phyloP scores from a whole-genome alignment of 2,329 filamentous ascomycete species.

The Berkeleyomyces rouxiae region DNA sequence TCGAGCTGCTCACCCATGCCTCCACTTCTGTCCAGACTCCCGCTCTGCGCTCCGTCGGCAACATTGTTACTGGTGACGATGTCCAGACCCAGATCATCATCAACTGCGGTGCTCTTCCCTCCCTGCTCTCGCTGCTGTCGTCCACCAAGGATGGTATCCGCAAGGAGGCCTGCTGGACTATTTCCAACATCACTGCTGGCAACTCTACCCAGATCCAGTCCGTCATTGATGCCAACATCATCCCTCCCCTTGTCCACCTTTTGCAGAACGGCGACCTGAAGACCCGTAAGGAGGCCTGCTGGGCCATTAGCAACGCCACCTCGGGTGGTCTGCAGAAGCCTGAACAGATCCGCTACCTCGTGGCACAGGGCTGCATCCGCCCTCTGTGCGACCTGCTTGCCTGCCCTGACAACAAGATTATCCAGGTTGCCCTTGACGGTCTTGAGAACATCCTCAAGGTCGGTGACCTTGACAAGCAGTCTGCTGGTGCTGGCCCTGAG shows the following conservation, averaged over 20 bases:
- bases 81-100: conserved; percentile 99
- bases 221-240: conserved; percentile 92
- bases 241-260: conserved; percentile 88
- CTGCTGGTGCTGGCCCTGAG: conserved; percentile 55
- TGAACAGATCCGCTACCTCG: conserved; percentile 92
- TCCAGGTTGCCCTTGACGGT: conserved; percentile 92
- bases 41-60: conserved; percentile 88
- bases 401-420: conserved; percentile 99
- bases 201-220: conserved; percentile 96
- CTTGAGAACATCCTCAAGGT: conserved; percentile 99
- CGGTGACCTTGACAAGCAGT: conserved; percentile 94
- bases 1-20: conserved; percentile 94
- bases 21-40: conserved; percentile 97
- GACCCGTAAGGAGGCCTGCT: conserved; percentile 97
- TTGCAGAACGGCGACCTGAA: conserved; percentile 95
- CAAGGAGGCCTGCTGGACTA: conserved; percentile 99
- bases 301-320: conserved; percentile 97
- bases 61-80: conserved; percentile 97
- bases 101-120: conserved; percentile 86
- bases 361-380: conserved; percentile 88
- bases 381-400: conserved; percentile 86
- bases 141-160: conserved; percentile 97
- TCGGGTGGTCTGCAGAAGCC: conserved; percentile 96
- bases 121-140: conserved; percentile 81
- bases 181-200: conserved; percentile 95